phyloP scores from a whole-genome alignment of 2,329 filamentous ascomycete species.

The Diaporthe destruens region DNA sequence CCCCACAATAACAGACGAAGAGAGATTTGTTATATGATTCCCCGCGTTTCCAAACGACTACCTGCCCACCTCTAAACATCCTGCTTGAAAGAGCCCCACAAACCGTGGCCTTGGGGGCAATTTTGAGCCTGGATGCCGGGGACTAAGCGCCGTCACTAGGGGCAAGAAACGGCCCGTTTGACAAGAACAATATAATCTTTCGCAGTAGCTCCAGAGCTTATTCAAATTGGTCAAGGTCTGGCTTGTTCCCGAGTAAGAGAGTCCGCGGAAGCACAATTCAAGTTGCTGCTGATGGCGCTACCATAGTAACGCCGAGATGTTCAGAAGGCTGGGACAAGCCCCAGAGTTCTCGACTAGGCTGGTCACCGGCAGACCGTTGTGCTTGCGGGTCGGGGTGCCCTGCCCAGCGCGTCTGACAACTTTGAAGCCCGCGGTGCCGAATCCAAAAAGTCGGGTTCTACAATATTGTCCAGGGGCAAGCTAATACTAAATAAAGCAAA shows the following conservation, averaged over 20 bases:
- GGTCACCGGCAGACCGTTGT: conserved; percentile 3
- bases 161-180: conserved; percentile 28
- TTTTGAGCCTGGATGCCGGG: neutral
- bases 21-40: neutral
- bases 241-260: conserved; percentile 8
- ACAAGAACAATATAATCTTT: neutral
- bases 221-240: conserved; percentile 24
- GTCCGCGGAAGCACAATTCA: neutral
- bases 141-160: neutral
- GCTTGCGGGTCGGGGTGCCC: conserved; percentile 9
- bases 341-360: neutral
- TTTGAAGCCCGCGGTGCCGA: conserved; percentile 3
- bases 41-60: conserved; percentile 6
- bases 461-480: neutral
- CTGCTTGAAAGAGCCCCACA: conserved; percentile 19
- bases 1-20: neutral
- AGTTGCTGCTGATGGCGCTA: neutral
- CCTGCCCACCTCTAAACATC: neutral
- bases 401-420: conserved; percentile 4
- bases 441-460: neutral
- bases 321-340: neutral
- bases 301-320: conserved; percentile 24
- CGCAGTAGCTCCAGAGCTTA: conserved; percentile 9
- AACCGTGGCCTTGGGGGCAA: neutral
- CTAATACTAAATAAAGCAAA: neutral